Base-by-base conservation (phyloP, 768 basidiomycete species). In the Pulveroboletus sp. region DNA sequence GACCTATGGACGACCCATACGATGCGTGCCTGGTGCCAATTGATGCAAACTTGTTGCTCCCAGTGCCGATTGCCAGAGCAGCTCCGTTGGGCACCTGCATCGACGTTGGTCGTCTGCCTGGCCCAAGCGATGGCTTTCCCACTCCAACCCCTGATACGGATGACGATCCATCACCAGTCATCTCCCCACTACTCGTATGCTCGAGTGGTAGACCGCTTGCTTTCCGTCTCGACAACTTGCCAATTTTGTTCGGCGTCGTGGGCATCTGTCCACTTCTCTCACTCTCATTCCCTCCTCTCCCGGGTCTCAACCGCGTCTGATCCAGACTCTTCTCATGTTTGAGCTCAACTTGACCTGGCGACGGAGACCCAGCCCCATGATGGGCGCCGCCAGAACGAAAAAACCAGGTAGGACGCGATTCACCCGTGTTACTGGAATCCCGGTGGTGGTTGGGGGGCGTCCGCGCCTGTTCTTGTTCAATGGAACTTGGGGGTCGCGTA, bases 371-470 rank as follows among this genome's bases (percentile, higher is more conserved):
- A 61, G 74, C 61, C 62, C 73, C 73, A 46, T 38, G 71, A 62
- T 51, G 75, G 67, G 66, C 68, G 73, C 74, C 75, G 57, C 69
- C 68, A 64, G 68, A 61, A 28, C 76, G 76, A 78, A 78, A 78
- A 78, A 78, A 78, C 77, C 77, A 78, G 21, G 60, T 55, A 10
- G 65, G 43, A 10, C 62, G 57, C n/a, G 53, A 21, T 41, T 47
- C 59, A 7, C 50, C 30, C 1, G 50, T 5, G 7, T 47, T 40
- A 8, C 49, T 55, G 13, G 54, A 58, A 49, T 58, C 51, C 52
- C 60, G 60, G 41, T 46, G 49, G 14, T 44, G 45, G 26, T 50
- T 33, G 2, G 72, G 54, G 2, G 64, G 57, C 5, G 65, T 54
- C 27, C 57, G 57, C 11, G 24, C 11, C 9, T 56, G 51, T 9